Base-by-base conservation (phyloP, 768 basidiomycete genomes). In the Lactarius pseudohatsudake region DNA sequence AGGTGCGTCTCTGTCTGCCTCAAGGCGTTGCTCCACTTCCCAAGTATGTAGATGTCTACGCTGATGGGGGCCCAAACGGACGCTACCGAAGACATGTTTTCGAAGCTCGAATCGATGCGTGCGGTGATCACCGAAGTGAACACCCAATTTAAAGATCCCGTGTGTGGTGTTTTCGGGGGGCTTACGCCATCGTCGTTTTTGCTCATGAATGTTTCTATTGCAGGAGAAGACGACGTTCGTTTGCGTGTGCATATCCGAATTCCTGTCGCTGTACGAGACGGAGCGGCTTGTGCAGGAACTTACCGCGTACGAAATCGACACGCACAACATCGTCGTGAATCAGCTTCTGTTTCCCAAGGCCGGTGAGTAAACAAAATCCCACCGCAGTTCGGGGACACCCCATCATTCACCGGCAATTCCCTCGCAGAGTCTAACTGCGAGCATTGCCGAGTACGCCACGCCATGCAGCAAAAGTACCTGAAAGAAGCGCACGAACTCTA, bases 221-320 rank as follows among this genome's bases (percentile, higher is more conserved):
- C 65, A 96, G 93, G 97, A 99, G 79, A 96, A 96, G 80, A 99
- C 97, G 13, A 98, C 95, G 20, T 99, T 99, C 73, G 91, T 99
- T 72, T 98, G 97, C 73, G 96, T 98, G 61, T 94, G 94, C 82
- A 98, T 98, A 74, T 97, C 96, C 61, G 96, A 98, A 77, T 98
- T 99, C 84, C 79, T 98, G 71, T 97, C 95, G 16, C 81, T 99
- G 32, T 99, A 99, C 77, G 97, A 99, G 81, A 99, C 97, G 32
- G 97, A 99, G 77, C 91, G 97, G 34, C 84, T 99, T 30, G 93
- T 99, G 36, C 97, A 99, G 77, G 96, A 98, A 76, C 80, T 97
- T 55, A 93, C 91, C n/a, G 81, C 86, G 55, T 94, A 94, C 75
- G 94, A 94, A 75, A 98, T 98, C 75, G 96, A 98, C 77, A 97